These are phyloP conservation scores for Aureobasidium sp. DNA, from an alignment of 2,329 filamentous ascomycete genomes.

Conservation along the genomic window DNA sequence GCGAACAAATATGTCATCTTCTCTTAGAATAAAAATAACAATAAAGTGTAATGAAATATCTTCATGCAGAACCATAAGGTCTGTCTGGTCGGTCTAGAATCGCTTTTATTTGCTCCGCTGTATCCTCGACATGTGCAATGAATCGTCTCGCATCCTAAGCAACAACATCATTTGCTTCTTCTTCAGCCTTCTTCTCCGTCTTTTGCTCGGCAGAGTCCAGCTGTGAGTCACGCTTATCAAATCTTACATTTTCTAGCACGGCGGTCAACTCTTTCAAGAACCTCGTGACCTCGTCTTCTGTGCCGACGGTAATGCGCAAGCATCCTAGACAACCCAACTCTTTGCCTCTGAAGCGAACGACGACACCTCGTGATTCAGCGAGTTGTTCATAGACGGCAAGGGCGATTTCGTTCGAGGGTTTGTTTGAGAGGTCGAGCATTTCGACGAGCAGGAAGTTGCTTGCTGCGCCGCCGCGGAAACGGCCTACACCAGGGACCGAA, in stretches of 20 bases:
- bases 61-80: too few relatives aligned
- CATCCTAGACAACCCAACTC: constrained; percentile 86
- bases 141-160: constrained; percentile 34
- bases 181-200: constrained; percentile 41
- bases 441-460: constrained; percentile 91
- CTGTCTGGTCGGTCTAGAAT: too few relatives aligned
- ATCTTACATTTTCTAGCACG: constrained; percentile 44
- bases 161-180: constrained; percentile 44
- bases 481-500: constrained; percentile 67
- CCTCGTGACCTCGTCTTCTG: constrained; percentile 73
- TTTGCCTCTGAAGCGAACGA: constrained; percentile 88
- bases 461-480: constrained; percentile 69
- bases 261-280: constrained; percentile 63
- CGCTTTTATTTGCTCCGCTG: too few relatives aligned
- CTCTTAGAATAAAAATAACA: too few relatives aligned
- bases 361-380: constrained; percentile 80
- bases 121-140: too few relatives aligned
- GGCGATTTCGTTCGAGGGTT: constrained; percentile 72
- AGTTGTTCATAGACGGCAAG: constrained; percentile 74
- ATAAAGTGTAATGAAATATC: too few relatives aligned
- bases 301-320: constrained; percentile 85
- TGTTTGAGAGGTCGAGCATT: constrained; percentile 60
- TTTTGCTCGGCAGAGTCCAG: constrained; percentile 27
- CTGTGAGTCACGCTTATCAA: constrained; percentile 27
- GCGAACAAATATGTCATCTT: too few relatives aligned